Conservation (phyloP, 2,329 filamentous ascomycete species). For the Diaporthe humulicola region DNA sequence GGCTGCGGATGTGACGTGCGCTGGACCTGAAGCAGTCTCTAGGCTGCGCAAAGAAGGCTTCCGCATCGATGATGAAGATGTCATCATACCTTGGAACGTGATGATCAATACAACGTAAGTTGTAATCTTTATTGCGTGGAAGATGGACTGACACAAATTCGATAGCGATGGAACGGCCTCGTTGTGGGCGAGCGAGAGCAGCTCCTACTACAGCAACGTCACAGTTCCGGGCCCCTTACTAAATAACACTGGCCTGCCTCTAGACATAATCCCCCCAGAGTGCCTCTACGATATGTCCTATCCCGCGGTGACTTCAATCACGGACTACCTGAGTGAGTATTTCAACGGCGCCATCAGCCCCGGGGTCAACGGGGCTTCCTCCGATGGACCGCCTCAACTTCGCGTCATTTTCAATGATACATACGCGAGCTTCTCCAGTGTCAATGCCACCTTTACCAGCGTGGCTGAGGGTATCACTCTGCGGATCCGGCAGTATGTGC, state of each 20-base stretch:
- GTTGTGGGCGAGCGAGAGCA: background rate
- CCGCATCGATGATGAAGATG: background rate
- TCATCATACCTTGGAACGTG: constrained; percentile 15
- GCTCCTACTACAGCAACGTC: background rate
- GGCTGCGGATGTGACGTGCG: constrained; percentile 15
- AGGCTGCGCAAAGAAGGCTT: constrained; percentile 11
- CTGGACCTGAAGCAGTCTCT: background rate
- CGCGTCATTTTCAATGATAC: constrained; percentile 16
- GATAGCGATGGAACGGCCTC: constrained; percentile 6
- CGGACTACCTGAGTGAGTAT: background rate
- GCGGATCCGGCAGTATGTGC: background rate
- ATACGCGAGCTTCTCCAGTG: constrained; percentile 6
- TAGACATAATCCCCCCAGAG: background rate
- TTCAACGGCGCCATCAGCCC: background rate
- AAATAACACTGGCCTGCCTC: background rate
- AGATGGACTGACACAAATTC: background rate
- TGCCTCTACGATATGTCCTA: constrained; percentile 4
- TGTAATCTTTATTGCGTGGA: background rate
- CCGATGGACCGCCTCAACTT: background rate
- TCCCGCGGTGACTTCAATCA: constrained; percentile 2
- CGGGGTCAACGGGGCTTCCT: background rate
- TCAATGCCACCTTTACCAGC: background rate
- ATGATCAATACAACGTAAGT: constrained; percentile 9
- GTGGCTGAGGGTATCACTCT: constrained; percentile 6
- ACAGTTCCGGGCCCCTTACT: background rate